phyloP scores from a whole-genome alignment of 2,329 filamentous ascomycete species.

The Alternaria postmessia region DNA sequence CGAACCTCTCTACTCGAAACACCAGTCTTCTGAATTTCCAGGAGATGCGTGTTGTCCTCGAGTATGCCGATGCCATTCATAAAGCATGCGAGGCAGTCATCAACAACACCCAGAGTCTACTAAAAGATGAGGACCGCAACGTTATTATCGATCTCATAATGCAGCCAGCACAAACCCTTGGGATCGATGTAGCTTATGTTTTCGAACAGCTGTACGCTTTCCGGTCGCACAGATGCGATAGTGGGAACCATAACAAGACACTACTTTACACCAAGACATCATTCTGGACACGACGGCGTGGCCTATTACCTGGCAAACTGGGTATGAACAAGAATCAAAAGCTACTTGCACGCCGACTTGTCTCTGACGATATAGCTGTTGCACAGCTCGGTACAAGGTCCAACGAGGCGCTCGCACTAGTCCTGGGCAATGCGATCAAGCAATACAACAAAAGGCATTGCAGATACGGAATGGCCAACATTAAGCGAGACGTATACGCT shows the following conservation, averaged over 20 bases:
- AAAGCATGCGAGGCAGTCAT: conserved; percentile 5
- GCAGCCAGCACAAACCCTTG: conserved; percentile 2
- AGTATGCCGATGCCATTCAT: background rate
- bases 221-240: conserved; percentile 1
- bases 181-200: conserved; percentile 5
- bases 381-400: background rate
- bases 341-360: conserved; percentile 9
- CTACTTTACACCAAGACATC: conserved; percentile 1
- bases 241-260: conserved; percentile 6
- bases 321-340: background rate
- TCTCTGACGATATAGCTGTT: conserved; percentile 8
- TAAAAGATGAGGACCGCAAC: conserved; percentile 3
- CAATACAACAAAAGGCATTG: background rate
- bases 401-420: background rate
- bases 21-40: background rate
- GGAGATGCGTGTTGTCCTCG: background rate
- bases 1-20: background rate
- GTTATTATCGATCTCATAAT: background rate
- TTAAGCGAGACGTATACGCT: conserved; percentile 4
- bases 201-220: conserved; percentile 9
- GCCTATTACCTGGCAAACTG: background rate
- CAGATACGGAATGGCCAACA: conserved; percentile 5
- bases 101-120: conserved; percentile 1
- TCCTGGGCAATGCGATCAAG: conserved; percentile 6
- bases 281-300: background rate